Conservation (phyloP, 2,329 filamentous ascomycete species). For the Ophiostoma ulmi region DNA sequence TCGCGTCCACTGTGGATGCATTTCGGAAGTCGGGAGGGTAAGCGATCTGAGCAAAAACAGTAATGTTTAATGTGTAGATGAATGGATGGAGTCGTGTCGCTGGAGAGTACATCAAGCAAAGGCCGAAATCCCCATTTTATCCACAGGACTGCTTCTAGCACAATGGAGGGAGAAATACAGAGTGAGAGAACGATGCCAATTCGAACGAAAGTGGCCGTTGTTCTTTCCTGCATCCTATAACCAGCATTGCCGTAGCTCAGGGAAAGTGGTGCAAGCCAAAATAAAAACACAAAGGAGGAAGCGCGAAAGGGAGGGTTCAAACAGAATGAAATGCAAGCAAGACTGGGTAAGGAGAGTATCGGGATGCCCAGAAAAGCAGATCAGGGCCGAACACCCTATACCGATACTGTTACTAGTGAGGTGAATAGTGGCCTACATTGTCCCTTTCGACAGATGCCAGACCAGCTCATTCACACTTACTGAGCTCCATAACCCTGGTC, state of each 20-base stretch:
- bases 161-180: neutral
- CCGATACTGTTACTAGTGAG: constrained; percentile 10
- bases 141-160: neutral
- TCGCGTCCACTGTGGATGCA: neutral
- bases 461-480: constrained; percentile 5
- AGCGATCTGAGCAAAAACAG: neutral
- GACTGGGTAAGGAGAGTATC: constrained; percentile 3
- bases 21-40: neutral
- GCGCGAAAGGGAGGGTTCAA: neutral
- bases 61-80: neutral
- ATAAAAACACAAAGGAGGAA: neutral
- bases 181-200: neutral
- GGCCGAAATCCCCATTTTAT: neutral
- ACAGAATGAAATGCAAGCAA: constrained; percentile 1
- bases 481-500: constrained; percentile 36
- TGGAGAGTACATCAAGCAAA: neutral
- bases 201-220: neutral
- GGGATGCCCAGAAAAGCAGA: constrained; percentile 12
- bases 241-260: neutral
- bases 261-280: neutral
- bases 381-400: constrained; percentile 19
- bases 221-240: neutral
- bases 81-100: neutral
- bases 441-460: constrained; percentile 7
- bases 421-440: neutral